Conservation (phyloP, 2,329 filamentous ascomycete species). For the Colletotrichum simmondsii region DNA sequence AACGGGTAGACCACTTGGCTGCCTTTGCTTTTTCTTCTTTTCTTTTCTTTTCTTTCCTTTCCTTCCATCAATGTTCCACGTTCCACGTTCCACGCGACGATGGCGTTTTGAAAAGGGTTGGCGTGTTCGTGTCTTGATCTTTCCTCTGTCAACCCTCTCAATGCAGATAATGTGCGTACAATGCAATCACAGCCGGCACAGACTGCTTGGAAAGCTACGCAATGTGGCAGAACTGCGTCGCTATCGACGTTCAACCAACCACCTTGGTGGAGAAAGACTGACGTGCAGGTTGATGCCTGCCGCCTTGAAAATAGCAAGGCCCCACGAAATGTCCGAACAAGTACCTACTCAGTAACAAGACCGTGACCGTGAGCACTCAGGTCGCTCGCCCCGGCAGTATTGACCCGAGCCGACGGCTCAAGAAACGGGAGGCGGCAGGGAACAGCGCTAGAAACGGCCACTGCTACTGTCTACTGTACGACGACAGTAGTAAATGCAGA, state of each 20-base stretch:
- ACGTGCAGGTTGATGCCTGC: background rate
- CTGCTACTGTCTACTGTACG: no score
- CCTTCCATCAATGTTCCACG: background rate
- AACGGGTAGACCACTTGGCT: background rate
- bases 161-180: background rate
- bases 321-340: background rate
- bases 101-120: background rate
- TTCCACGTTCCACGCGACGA: background rate
- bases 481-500: no score
- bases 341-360: background rate
- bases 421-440: constrained; percentile 2
- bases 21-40: background rate
- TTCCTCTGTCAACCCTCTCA: constrained; percentile 5
- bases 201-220: background rate
- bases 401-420: background rate
- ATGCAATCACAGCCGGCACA: constrained; percentile 9
- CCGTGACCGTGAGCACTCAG: background rate
- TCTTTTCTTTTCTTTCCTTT: background rate
- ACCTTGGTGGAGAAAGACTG: background rate
- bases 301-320: background rate
- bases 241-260: background rate
- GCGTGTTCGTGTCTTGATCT: background rate
- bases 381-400: background rate
- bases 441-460: constrained; percentile 4
- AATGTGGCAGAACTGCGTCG: background rate